phyloP scores from a whole-genome alignment of 208 protist species.

The Trypanosoma lewisi region DNA sequence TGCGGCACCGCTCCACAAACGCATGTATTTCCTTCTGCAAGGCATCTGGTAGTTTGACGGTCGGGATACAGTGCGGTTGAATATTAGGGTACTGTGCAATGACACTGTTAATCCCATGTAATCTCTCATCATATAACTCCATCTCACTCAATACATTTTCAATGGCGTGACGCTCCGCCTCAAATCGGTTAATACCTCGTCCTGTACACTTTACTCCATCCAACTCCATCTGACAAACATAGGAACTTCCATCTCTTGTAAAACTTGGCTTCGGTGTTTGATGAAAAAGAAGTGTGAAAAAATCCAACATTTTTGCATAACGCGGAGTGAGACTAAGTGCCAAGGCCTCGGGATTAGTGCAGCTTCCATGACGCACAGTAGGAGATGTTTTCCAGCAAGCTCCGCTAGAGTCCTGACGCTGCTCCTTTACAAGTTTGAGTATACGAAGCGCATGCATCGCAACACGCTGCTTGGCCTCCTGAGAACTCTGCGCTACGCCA shows the following conservation, averaged over 20 bases:
- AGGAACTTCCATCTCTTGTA: conserved; percentile 26
- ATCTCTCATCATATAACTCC: conserved; percentile 60
- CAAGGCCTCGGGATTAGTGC: conserved; percentile 31
- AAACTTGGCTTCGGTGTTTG: conserved; percentile 28
- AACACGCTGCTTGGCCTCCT: conserved; percentile 54
- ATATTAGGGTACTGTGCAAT: conserved; percentile 46
- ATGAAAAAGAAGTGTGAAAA: conserved; percentile 44
- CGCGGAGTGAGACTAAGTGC: conserved; percentile 41
- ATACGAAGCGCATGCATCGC: conserved; percentile 65
- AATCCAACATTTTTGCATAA: conserved; percentile 38
- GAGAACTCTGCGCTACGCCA: conserved; percentile 41
- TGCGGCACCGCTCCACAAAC: conserved; percentile 15
- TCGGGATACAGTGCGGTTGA: conserved; percentile 38
- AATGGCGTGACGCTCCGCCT: conserved; percentile 62
- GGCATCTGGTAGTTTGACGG: conserved; percentile 19
- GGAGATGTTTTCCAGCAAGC: neutral
- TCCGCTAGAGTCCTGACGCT: neutral
- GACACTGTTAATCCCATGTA: conserved; percentile 56
- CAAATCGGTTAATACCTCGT: conserved; percentile 68
- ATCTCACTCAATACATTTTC: conserved; percentile 47
- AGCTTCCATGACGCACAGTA: conserved; percentile 11
- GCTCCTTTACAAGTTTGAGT: conserved; percentile 25
- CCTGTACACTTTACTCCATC: conserved; percentile 49
- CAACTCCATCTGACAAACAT: conserved; percentile 46
- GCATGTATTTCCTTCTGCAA: conserved; percentile 30